Evolutionary conservation across 192 early-diverging fungal genomes (phyloP).

Genomic region (Entophlyctis helioformis): DNA sequence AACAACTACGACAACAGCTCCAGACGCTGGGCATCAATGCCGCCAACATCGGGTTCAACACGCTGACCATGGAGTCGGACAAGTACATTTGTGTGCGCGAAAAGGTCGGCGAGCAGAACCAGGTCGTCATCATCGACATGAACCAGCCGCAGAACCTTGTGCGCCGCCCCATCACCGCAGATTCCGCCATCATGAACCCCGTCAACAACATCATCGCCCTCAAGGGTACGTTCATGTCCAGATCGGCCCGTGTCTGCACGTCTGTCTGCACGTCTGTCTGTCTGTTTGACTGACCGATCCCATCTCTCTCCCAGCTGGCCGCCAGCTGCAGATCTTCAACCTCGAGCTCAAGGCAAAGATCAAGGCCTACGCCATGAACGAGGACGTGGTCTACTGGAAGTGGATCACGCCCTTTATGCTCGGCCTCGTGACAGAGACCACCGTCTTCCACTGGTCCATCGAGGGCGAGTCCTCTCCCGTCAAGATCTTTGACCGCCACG

Average conservation of each 20-base stretch:
- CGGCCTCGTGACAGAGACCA: conserved; percentile 74
- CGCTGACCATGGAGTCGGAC: conserved; percentile 94
- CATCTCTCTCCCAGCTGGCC: conserved; percentile 50
- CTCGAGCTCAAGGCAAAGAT: conserved; percentile 91
- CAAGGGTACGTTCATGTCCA: conserved; percentile 57
- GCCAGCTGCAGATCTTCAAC: conserved; percentile 96
- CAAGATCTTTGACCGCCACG: conserved; percentile 91
- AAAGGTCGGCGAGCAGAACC: conserved; percentile 69
- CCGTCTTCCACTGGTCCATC: conserved; percentile 96
- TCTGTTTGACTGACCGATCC: conserved; percentile 1
- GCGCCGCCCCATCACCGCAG: conserved; percentile 89
- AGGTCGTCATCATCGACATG: conserved; percentile 93
- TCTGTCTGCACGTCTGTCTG: no score
- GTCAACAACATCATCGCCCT: conserved; percentile 86
- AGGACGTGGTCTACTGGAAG: conserved; percentile 91
- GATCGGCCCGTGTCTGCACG: no score
- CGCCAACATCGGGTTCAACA: conserved; percentile 92
- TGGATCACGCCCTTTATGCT: conserved; percentile 82
- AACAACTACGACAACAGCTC: conserved; percentile 46
- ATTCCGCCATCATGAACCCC: conserved; percentile 98
- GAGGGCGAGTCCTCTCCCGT: conserved; percentile 74
- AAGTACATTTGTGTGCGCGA: conserved; percentile 97
- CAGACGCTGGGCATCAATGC: conserved; percentile 79
- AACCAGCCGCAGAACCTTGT: conserved; percentile 67
- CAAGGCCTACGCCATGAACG: conserved; percentile 83